Evolutionary conservation across 2,329 filamentous ascomycete species (phyloP), one percentile per base, ranked within the genome.

Genomic region (Aspergillus pseudoviridinutans): DNA sequence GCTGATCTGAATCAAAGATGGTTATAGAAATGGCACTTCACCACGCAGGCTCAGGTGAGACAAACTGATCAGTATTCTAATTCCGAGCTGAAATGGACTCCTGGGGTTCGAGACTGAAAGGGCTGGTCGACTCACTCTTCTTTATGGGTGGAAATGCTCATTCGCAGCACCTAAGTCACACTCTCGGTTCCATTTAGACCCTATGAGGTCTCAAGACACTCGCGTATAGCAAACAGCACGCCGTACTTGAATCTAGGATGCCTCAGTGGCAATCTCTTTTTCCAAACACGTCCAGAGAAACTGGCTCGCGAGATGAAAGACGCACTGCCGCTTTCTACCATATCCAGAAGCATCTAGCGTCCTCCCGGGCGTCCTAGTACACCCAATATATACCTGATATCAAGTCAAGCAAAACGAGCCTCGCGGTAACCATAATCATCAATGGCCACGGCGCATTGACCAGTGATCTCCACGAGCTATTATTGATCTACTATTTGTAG

Each of bases 271-370:
- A 20, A 57, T 24, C 49, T 57, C 55, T 61, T 52, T 20, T 53
- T n/a, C 56, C 58, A 52, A 57, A 59, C 54, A 55, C 54, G 32
- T 54, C 57, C 35, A 51, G 27, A 46, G 55, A 51, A 22, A 55
- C 51, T 24, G 44, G 28, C 12, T 50, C 53, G 38, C 10, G n/a
- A 22, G 25, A 35, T 8, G 54, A 61, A 24, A 56, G 50, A 29
- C 61, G 56, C n/a, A 46, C 25, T 22, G 47, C 54, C 4, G 38
- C 49, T 25, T 4, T n/a, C 44, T 27, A 1, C 20, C n/a, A 42
- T 46, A 42, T 46, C 42, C 8, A 12, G 20, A n/a, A 46, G 8
- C 8, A 46, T 46, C 4, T 46, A 25, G 42, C 14, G 32, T 38
- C 24, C 22, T 27, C 22, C 12, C 3, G 22, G 24, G 6, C 12